These are phyloP conservation scores for Tolypocladium paradoxum DNA, from an alignment of 2,329 filamentous ascomycete genomes.

Conservation along the genomic window DNA sequence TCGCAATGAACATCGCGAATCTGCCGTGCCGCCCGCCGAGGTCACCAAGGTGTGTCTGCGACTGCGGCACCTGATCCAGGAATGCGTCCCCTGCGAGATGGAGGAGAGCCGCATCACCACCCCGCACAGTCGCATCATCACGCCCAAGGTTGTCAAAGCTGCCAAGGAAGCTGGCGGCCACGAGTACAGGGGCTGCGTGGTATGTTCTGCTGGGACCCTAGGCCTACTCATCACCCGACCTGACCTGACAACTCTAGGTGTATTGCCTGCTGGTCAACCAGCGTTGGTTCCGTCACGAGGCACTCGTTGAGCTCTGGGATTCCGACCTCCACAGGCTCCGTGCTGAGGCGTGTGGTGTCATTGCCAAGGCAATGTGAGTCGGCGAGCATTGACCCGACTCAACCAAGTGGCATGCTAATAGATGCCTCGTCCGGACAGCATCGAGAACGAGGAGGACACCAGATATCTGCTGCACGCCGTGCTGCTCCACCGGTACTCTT, in stretches of 20 bases:
- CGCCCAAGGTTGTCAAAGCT: constrained; percentile 63
- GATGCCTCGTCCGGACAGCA: constrained; percentile 34
- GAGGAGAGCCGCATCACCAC: constrained; percentile 63
- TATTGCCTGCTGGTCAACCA: constrained; percentile 67
- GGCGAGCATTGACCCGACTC: neutral
- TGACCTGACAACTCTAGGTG: constrained; percentile 26
- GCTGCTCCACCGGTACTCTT: constrained; percentile 80
- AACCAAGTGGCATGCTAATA: neutral
- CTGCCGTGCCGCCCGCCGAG: constrained; percentile 62
- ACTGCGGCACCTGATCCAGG: constrained; percentile 81
- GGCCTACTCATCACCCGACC: neutral
- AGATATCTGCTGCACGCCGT: constrained; percentile 70
- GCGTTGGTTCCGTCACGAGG: constrained; percentile 70
- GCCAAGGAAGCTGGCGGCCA: constrained; percentile 71
- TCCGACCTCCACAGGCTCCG: constrained; percentile 71
- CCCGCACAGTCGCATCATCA: constrained; percentile 80
- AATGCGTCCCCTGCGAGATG: constrained; percentile 83
- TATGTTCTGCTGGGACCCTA: constrained; percentile 10
- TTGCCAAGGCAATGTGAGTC: constrained; percentile 65
- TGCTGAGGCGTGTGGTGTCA: constrained; percentile 76
- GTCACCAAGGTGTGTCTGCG: constrained; percentile 86
- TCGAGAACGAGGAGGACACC: constrained; percentile 74
- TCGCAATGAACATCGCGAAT: constrained; percentile 44
- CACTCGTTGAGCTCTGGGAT: constrained; percentile 79
- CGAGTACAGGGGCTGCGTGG: constrained; percentile 67